Evolutionary conservation across 2,329 filamentous ascomycete genomes (phyloP).

Genomic region (Sporothrix pallida): DNA sequence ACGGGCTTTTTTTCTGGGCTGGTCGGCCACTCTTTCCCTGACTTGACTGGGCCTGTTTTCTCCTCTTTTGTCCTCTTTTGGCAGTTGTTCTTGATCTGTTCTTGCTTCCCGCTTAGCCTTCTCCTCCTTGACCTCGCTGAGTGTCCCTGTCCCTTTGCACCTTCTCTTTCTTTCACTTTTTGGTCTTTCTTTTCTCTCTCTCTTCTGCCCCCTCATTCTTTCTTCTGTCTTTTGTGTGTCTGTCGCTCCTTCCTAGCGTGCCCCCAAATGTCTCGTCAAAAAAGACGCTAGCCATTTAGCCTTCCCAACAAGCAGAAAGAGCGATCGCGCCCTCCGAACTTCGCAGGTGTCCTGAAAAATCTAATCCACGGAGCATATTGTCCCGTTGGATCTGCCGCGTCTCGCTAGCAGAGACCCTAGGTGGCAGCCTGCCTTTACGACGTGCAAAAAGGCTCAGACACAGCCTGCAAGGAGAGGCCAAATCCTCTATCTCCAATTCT

Average conservation of each 20-base stretch:
- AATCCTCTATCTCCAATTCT: constrained; percentile 29
- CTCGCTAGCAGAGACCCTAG: neutral
- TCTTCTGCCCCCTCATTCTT: neutral
- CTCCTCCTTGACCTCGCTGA: neutral
- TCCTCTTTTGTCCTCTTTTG: constrained; percentile 21
- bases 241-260: neutral
- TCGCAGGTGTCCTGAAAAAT: constrained; percentile 30
- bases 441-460: no score
- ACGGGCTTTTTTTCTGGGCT: neutral
- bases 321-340: constrained; percentile 30
- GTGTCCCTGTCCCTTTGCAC: neutral
- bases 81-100: neutral
- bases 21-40: constrained; percentile 16
- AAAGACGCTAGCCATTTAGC: constrained; percentile 28
- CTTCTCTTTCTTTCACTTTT: neutral
- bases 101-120: constrained; percentile 25
- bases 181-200: neutral
- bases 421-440: neutral
- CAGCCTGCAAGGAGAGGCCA: neutral
- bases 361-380: constrained; percentile 31
- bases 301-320: constrained; percentile 25
- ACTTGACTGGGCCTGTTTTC: constrained; percentile 20
- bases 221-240: neutral
- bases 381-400: constrained; percentile 29
- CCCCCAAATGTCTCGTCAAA: neutral